Evolutionary conservation across 805 yeast species (phyloP).

Genomic region (Maudiozyma barnettii): DNA sequence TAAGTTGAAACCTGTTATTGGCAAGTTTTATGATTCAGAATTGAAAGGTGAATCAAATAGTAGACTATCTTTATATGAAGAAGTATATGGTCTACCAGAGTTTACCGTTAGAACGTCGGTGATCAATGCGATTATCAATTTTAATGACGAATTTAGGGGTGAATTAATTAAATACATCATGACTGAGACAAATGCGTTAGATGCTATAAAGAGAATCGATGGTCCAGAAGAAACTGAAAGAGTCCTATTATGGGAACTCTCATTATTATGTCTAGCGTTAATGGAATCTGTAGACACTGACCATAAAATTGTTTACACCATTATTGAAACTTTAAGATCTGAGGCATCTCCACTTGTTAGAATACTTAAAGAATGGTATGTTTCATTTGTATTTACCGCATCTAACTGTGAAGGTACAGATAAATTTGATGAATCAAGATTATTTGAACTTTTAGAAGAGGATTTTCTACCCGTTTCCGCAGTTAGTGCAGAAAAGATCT

Average conservation of each 20-base stretch:
- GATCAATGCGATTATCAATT: conserved; percentile 36
- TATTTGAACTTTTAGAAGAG: conserved; percentile 28
- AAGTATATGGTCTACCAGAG: conserved; percentile 51
- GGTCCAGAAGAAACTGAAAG: conserved; percentile 63
- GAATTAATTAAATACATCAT: conserved; percentile 16
- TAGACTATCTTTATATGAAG: conserved; percentile 29
- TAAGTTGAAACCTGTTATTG: conserved; percentile 49
- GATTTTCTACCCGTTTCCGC: conserved; percentile 35
- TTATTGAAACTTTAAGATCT: conserved; percentile 2
- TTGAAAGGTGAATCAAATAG: conserved; percentile 17
- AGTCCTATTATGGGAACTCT: conserved; percentile 44
- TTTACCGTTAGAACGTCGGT: conserved; percentile 42
- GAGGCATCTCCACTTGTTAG: conserved; percentile 79
- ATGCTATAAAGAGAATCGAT: conserved; percentile 49
- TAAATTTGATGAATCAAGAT: conserved; percentile 11
- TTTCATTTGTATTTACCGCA: conserved; percentile 7
- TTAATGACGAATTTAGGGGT: conserved; percentile 15
- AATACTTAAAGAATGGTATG: conserved; percentile 54
- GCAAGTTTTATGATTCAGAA: conserved; percentile 39
- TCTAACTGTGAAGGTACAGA: conserved; percentile 8
- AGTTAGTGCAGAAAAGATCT: conserved; percentile 57
- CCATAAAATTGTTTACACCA: conserved; percentile 4
- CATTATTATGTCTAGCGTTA: conserved; percentile 37
- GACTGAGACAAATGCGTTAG: conserved; percentile 36
- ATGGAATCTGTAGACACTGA: conserved; percentile 14